Conservation (phyloP, 108 stramenopile genomes). For the Fistulifera solaris region DNA sequence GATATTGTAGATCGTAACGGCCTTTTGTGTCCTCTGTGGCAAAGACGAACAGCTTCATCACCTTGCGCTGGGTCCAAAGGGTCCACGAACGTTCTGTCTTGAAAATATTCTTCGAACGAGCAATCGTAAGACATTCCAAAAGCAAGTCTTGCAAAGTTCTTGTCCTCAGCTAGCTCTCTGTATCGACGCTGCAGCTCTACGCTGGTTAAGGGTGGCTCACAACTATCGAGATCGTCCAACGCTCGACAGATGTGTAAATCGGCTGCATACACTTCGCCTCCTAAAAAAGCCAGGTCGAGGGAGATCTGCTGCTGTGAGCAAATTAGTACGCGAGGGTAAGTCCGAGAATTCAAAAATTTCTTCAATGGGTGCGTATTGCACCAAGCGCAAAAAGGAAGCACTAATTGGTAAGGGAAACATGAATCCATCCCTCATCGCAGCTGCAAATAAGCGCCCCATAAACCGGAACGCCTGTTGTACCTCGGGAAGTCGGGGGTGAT, state of each 20-base stretch:
- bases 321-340: background rate
- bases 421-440: conserved; percentile 39
- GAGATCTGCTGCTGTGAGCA: conserved; percentile 26
- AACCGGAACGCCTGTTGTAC: conserved; percentile 29
- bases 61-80: conserved; percentile 41
- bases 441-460: conserved; percentile 42
- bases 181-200: conserved; percentile 14
- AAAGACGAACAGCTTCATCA: conserved; percentile 22
- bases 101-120: conserved; percentile 43
- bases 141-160: conserved; percentile 24
- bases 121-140: conserved; percentile 36
- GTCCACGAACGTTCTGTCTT: conserved; percentile 40
- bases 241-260: conserved; percentile 26
- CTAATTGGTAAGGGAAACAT: conserved; percentile 41
- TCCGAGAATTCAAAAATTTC: conserved; percentile 7
- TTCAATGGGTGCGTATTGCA: conserved; percentile 15
- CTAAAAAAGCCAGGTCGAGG: conserved; percentile 46
- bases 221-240: conserved; percentile 22
- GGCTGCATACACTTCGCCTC: conserved; percentile 39
- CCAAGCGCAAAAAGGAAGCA: conserved; percentile 30
- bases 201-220: conserved; percentile 10
- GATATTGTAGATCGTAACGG: conserved; percentile 35
- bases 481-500: conserved; percentile 13
- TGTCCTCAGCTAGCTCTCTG: conserved; percentile 18
- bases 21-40: conserved; percentile 20